Conservation (phyloP, 257 asterid species). For the Coffea eugenioides region DNA sequence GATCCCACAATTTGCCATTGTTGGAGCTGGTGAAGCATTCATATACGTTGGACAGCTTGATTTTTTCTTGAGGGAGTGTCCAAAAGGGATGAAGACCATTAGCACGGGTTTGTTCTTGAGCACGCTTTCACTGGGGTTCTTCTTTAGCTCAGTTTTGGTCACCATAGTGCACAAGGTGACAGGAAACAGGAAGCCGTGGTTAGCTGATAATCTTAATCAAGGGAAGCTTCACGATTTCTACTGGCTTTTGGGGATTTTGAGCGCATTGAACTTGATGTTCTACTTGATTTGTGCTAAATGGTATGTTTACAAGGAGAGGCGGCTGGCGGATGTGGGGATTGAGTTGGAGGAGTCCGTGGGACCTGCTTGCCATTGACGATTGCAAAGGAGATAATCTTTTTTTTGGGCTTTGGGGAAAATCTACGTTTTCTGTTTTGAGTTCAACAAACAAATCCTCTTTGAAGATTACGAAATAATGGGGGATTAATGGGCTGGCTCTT, state of each 20-base stretch:
- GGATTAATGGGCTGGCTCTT: neutral
- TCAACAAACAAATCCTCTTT: too few species aligned
- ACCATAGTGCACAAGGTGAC: conserved; percentile 61
- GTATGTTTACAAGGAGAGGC: conserved; percentile 85
- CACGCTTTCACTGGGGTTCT: conserved; percentile 71
- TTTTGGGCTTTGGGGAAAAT: neutral
- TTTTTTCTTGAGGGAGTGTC: conserved; percentile 77
- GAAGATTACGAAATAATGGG: neutral
- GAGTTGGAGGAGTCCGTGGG: conserved; percentile 54
- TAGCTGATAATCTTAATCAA: conserved; percentile 66
- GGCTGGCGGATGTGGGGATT: conserved; percentile 59
- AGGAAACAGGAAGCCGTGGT: conserved; percentile 51
- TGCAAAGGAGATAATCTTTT: too few species aligned
- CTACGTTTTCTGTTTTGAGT: neutral
- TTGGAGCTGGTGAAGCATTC: conserved; percentile 88
- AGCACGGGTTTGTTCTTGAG: conserved; percentile 81
- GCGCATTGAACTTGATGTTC: conserved; percentile 45
- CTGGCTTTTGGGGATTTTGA: conserved; percentile 61
- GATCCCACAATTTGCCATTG: conserved; percentile 63
- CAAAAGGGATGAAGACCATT: conserved; percentile 89
- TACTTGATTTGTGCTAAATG: conserved; percentile 49
- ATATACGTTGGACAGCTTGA: conserved; percentile 87
- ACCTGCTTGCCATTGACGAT: conserved; percentile 31
- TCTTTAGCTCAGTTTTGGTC: conserved; percentile 67
- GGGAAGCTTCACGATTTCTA: conserved; percentile 76